Evolutionary conservation across 2,329 filamentous ascomycete genomes (phyloP), one percentile per base, ranked within the genome.

Genomic region (Cercospora sp.): DNA sequence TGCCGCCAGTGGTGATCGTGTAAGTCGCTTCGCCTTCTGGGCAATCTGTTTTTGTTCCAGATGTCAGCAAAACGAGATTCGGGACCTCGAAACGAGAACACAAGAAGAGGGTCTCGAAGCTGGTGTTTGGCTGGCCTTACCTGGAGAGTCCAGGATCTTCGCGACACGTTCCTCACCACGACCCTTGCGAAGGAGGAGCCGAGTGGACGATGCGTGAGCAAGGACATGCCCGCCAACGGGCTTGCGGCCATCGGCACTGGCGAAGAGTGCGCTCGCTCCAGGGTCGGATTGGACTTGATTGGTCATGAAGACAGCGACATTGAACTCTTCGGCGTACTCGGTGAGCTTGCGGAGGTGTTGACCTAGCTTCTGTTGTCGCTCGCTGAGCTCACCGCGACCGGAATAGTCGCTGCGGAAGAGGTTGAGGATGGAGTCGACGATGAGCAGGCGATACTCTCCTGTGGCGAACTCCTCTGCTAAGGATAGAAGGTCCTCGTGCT

Each of bases 221-320:
- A 91, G 85, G 65, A 91, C 86, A 79, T 91, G 89, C 16, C 89
- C 89, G 69, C 88, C 87, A 60, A 88, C 85, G 60, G 88, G 88
- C 77, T 90, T 90, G 58, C 88, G 84, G 57, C 89, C 89, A 80
- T 91, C 89, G 66, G 87, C 88, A 71, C 88, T 85, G 61, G 88
- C 87, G 75, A 91, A 91, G 10, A 91, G 81, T 57, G 89, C 87
- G 77, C 84, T 90, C 10, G 89, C 89, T 69, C 89, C 89, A 13
- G 89, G 89, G 72, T 91, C 89, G 67, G 87, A 89, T 79, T 90
- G 89, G 40, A 91, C 89, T 79, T 91, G 89, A 71, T 91, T 91
- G 63, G 89, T 91, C 85, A 89, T 87, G 67, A 89, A 80, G 61
- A 89, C 86, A 60, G 85, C 69, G 67, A 91, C 81, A 74, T 91